Base-by-base conservation (phyloP, 495 filamentous ascomycete genomes). In the Hyaloscypha finlandica region DNA sequence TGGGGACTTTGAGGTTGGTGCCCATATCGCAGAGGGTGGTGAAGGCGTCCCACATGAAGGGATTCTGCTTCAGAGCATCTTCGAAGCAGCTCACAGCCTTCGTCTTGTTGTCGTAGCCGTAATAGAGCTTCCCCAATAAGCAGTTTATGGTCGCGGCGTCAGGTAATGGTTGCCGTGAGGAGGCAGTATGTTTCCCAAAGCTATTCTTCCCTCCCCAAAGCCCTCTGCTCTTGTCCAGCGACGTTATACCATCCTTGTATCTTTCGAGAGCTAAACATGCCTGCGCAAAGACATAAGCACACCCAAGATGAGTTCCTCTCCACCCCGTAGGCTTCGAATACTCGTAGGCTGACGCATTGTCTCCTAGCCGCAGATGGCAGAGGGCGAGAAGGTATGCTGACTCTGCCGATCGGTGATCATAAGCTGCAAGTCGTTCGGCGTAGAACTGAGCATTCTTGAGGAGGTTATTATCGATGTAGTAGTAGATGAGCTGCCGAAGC, bases 21-120 rank as follows among this genome's bases (percentile, higher is more conserved):
- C 92, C 92, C 92, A 84, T 78, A 65, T 77, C 77, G 59, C 76
- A 83, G 4, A 99, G 79, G n/a, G 84, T 88, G 22, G 88, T 82
- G 75, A 97, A 97, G 0, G 96, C 96, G 81, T 99, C 95, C 95
- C 96, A 98, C 86, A 96, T 94, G 78, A 98, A 96, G 0, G 95
- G 94, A 73, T 97, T 98, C 45, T 89, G 74, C 76, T 93, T 96
- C 59, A 98, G 80, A 8, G 95, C 89, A 65, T 93, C 91, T 64
- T 94, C 91, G 75, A 93, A 98, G 73, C 86, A 90, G 58, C 90
- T 84, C 12, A 93, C 85, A 35, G 96, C 92, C 72, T 90, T 93
- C 69, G 88, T 88, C 67, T 88, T 82, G 75, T 97, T 91, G 59
- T 90, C 88, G 73, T 94, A 86, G 19, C 86, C 91, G 37, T 90